A percentile compares a stretch with the other conserved stretches of the same genome.
phyloP scores from a whole-genome alignment of 1,284 basidiomycete species.

The Cerioporus squamosus region DNA sequence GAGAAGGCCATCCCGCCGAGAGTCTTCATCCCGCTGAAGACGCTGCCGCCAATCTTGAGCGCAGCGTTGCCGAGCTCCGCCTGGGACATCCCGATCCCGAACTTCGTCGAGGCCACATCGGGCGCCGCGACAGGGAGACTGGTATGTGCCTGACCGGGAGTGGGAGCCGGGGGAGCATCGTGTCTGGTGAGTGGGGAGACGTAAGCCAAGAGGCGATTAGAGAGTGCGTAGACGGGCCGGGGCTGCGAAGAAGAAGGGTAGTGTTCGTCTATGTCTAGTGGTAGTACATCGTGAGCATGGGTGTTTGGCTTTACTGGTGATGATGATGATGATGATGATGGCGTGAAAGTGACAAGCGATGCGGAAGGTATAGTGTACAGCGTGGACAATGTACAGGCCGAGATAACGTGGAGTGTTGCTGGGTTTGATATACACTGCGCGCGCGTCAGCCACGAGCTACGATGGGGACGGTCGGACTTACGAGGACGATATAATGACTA shows the following conservation, averaged over 20 bases:
- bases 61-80: constrained; percentile 60
- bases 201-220: constrained; percentile 66
- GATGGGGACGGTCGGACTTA: constrained; percentile 40
- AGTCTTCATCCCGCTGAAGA: constrained; percentile 66
- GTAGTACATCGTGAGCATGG: constrained; percentile 39
- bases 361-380: constrained; percentile 55
- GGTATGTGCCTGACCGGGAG: constrained; percentile 28
- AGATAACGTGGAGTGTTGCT: constrained; percentile 59
- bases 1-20: constrained; percentile 67
- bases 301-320: constrained; percentile 11
- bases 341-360: constrained; percentile 46
- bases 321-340: constrained; percentile 28
- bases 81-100: constrained; percentile 34
- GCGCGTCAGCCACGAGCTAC: background rate
- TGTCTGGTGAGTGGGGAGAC: constrained; percentile 46
- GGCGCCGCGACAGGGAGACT: constrained; percentile 24
- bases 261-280: constrained; percentile 37
- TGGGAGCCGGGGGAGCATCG: constrained; percentile 16
- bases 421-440: constrained; percentile 61
- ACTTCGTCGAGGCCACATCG: constrained; percentile 8
- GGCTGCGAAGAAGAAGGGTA: constrained; percentile 28
- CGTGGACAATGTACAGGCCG: constrained; percentile 53
- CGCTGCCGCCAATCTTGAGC: constrained; percentile 60
- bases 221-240: constrained; percentile 61
- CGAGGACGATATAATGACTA: constrained; percentile 58